phyloP scores from a whole-genome alignment of 371 early-diverging fungal species.

The Mucor plumbeus region DNA sequence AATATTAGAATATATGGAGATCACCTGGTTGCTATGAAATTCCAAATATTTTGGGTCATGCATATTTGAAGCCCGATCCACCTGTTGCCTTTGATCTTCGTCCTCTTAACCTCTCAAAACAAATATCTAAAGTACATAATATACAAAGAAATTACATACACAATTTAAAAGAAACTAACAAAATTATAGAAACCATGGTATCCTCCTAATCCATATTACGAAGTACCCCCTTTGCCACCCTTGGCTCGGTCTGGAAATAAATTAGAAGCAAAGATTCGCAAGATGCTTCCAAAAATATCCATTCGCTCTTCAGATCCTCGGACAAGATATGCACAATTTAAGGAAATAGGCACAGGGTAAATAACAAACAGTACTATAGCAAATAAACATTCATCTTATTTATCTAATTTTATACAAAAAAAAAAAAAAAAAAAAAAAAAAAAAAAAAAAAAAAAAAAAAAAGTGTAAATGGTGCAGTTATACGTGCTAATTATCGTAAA shows the following conservation, averaged over 20 bases:
- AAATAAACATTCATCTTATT: conserved; percentile 12
- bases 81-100: conserved; percentile 38
- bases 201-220: conserved; percentile 49
- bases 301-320: conserved; percentile 44
- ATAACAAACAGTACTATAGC: not conserved
- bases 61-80: conserved; percentile 34
- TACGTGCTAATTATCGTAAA: conserved; percentile 41
- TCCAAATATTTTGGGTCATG: conserved; percentile 39
- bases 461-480: conserved; percentile 57
- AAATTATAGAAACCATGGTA: conserved; percentile 50
- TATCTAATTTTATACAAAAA: not conserved
- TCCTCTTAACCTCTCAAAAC: conserved; percentile 40
- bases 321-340: conserved; percentile 45
- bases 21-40: conserved; percentile 39
- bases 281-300: conserved; percentile 44
- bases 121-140: conserved; percentile 40
- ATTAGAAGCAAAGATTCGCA: conserved; percentile 46
- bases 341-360: conserved; percentile 61
- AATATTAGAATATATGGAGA: conserved; percentile 32
- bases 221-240: conserved; percentile 44
- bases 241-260: conserved; percentile 38
- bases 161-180: not conserved
- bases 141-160: no score
- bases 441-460: no score
- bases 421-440: no score